Percentiles rank a stretch among this genome's conserved stretches.
Evolutionary conservation across 495 filamentous ascomycete genomes (phyloP).

Genomic region (Hypoxylon rickii): DNA sequence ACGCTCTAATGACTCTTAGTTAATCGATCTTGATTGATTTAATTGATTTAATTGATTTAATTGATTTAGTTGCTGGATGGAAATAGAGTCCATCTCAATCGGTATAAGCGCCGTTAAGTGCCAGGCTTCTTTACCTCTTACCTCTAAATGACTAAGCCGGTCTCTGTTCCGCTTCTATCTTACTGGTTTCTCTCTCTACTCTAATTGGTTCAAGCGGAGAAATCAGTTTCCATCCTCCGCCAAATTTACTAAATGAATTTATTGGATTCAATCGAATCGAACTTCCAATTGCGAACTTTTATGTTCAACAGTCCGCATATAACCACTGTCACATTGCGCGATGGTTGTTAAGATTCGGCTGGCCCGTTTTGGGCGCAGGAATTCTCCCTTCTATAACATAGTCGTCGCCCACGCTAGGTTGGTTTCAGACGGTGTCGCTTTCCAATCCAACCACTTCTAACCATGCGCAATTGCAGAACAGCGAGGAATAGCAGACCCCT

Average conservation of each 20-base stretch:
- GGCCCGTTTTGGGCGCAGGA: constrained; percentile 88
- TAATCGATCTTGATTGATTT: constrained; percentile 12
- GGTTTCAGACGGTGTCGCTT: too few relatives aligned
- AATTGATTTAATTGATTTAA: too few relatives aligned
- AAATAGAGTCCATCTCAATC: too few relatives aligned
- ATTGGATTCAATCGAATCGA: constrained; percentile 16
- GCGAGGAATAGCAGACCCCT: constrained; percentile 84
- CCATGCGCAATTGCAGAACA: constrained; percentile 52
- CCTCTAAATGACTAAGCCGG: constrained; percentile 13
- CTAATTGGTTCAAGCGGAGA: constrained; percentile 38
- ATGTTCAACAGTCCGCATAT: too few relatives aligned
- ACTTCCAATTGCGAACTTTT: not conserved
- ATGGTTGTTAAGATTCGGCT: constrained; percentile 96
- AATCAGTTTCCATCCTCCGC: constrained; percentile 36
- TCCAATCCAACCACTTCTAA: too few relatives aligned
- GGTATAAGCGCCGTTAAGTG: too few relatives aligned
- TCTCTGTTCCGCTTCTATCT: too few relatives aligned
- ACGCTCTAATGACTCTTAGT: too few relatives aligned
- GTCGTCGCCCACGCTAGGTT: constrained; percentile 96
- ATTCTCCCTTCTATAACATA: constrained; percentile 93
- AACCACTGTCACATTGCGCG: constrained; percentile 22
- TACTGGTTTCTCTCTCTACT: too few relatives aligned
- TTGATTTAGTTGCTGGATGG: too few relatives aligned
- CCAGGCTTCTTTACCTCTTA: too few relatives aligned
- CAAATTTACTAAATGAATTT: too few relatives aligned